A percentile compares a stretch with the other conserved stretches of the same genome.
Evolutionary conservation across 306 rosid genomes (phyloP).

Genomic region (apple (Malus domestica)): DNA sequence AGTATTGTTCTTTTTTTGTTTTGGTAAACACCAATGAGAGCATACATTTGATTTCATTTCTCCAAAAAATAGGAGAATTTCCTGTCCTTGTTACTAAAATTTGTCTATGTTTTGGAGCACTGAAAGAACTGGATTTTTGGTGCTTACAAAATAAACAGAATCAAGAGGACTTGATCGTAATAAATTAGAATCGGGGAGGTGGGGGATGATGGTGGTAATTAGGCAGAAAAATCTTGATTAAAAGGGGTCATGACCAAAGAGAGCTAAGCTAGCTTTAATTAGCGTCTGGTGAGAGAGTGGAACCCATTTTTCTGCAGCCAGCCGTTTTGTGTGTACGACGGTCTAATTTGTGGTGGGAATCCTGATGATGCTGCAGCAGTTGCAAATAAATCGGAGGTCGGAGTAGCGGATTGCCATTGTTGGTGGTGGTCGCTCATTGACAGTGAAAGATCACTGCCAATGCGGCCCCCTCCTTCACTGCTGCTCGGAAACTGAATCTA

Average conservation of each 20-base stretch:
- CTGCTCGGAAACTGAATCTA: slow-evolving; percentile 54
- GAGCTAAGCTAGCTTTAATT: neutral
- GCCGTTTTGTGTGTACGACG: slow-evolving; percentile 31
- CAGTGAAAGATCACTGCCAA: slow-evolving; percentile 56
- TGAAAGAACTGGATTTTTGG: neutral
- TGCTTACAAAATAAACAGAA: neutral
- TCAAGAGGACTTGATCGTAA: neutral
- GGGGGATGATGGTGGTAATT: neutral
- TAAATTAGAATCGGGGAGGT: neutral
- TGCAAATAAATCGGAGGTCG: slow-evolving; percentile 33
- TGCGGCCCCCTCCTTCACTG: slow-evolving; percentile 44
- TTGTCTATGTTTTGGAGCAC: slow-evolving; percentile 2
- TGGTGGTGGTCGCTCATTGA: slow-evolving; percentile 38
- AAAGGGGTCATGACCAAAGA: neutral
- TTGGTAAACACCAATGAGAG: neutral
- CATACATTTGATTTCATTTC: slow-evolving; percentile 1
- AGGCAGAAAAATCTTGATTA: neutral
- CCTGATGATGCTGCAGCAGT: slow-evolving; percentile 99
- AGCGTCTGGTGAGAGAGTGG: slow-evolving; percentile 37
- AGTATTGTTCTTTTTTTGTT: too few species aligned
- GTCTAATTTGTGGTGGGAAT: slow-evolving; percentile 70
- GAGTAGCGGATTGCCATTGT: slow-evolving; percentile 46
- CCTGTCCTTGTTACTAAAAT: neutral
- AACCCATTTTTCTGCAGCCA: slow-evolving; percentile 70
- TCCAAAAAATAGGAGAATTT: slow-evolving; percentile 21